Base-by-base conservation (phyloP, 2,329 filamentous ascomycete genomes). In the Phoma sp. region DNA sequence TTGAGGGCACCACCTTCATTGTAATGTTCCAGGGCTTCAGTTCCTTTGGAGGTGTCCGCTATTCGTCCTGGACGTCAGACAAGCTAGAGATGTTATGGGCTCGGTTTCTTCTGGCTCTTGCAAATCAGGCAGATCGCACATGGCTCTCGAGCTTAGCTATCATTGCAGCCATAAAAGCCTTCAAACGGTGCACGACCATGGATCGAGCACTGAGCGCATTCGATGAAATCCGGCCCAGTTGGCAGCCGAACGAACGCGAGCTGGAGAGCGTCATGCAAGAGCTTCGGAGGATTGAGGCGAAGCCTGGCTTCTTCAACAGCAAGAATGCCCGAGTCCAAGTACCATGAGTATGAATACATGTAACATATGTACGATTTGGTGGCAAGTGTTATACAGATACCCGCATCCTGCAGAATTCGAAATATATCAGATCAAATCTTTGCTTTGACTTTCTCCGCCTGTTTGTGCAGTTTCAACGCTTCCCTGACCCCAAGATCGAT, bases 1-100 rank as follows among this genome's bases (percentile, higher is more conserved):
- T 93, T 13, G 86, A 93, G 57, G 89, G 89, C 5, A 83, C 88
- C 52, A 83, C 96, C 23, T 97, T 93, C 67, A 79, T 95, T 33
- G 82, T 89, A 7, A 79, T 98, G 3, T 90, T 98, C 76, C 88
- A 91, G 65, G 92, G 90, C 0, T 99, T 98, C 69, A 81, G 83
- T 29, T 73, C 78, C 2, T 88, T 96, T 67, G 93, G 93, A 9
- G 86, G 86, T 24, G 74, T 82, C 14, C 76, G 79, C 23, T 79
- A 86, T 59, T 86, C 87, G 0, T 81, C 85, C 10, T 99, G 95
- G 93, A 91, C 85, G 25, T 78, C 80, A 27, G 75, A 82, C 60
- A 83, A 86, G n/a, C 82, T 98, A 2, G 82, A 88, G 47, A 60
- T 60, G 14, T 39, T 67, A 5, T 74, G 69, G 69, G 40, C n/a